Conservation (phyloP, 306 rosid genomes). For the Quercus mongolica region DNA sequence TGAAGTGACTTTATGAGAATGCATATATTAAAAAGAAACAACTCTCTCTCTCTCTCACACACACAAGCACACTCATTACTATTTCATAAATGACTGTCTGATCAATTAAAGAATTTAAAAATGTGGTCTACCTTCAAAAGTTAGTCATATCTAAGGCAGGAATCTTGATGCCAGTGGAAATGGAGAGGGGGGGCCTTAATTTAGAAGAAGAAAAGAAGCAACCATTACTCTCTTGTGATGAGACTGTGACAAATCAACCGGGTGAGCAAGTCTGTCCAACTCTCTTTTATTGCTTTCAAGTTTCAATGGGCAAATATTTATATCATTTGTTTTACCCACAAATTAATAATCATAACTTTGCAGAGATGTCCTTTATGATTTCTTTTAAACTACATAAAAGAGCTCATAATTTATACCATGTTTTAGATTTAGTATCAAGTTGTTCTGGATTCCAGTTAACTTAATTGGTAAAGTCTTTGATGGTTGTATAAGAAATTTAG, state of each 20-base stretch:
- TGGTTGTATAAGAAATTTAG: too few relatives aligned
- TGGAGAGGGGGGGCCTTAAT: constrained; percentile 16
- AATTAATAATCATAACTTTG: not conserved
- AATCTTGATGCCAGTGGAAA: constrained; percentile 25
- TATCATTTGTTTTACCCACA: not conserved
- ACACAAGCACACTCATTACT: not conserved
- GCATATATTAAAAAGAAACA: too few relatives aligned
- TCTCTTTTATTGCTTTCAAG: constrained; percentile 3
- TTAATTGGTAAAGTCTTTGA: too few relatives aligned
- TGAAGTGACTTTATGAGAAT: too few relatives aligned
- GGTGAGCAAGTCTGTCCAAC: constrained; percentile 20
- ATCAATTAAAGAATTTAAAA: constrained; percentile 10
- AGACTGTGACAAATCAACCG: not conserved
- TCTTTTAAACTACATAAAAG: too few relatives aligned
- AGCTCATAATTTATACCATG: too few relatives aligned
- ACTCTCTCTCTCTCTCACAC: not conserved
- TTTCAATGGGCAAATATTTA: not conserved
- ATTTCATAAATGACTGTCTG: constrained; percentile 11
- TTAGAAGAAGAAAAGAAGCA: constrained; percentile 15
- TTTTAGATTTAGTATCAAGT: too few relatives aligned
- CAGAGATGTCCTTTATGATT: not conserved
- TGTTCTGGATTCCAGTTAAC: too few relatives aligned
- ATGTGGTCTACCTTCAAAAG: constrained; percentile 32
- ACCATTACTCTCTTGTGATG: constrained; percentile 5
- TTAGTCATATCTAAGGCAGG: constrained; percentile 32